These are phyloP conservation scores for Neofusicoccum ribis DNA, from an alignment of 2,329 filamentous ascomycete genomes.

Conservation along the genomic window DNA sequence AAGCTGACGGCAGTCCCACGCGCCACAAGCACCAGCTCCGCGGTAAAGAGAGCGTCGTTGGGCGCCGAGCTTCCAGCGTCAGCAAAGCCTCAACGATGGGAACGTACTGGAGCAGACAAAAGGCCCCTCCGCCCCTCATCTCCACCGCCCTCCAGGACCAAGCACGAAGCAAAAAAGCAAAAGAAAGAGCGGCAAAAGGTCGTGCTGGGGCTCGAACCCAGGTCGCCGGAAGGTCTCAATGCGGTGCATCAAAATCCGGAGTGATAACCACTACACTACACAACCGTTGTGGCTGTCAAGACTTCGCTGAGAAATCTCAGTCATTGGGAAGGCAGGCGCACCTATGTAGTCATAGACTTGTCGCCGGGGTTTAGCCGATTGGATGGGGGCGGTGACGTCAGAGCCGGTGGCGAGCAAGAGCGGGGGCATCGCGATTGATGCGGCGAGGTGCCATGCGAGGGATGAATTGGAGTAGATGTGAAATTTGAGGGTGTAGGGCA, in stretches of 20 bases:
- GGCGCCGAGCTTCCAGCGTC: too few relatives aligned
- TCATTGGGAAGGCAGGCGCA: rapidly evolving
- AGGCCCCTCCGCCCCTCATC: too few relatives aligned
- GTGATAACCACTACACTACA: slow-evolving; percentile 17
- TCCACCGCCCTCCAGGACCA: neutral
- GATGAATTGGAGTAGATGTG: too few relatives aligned
- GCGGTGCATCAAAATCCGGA: slow-evolving; percentile 9
- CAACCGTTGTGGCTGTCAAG: neutral
- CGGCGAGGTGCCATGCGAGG: too few relatives aligned
- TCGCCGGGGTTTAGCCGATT: neutral
- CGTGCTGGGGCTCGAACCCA: slow-evolving; percentile 16
- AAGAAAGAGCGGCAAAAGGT: neutral
- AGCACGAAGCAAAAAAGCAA: neutral
- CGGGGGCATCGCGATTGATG: too few relatives aligned
- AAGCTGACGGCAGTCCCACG: too few relatives aligned
- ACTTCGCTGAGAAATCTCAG: neutral
- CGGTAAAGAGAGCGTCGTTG: too few relatives aligned
- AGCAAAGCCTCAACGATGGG: too few relatives aligned
- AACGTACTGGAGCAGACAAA: too few relatives aligned
- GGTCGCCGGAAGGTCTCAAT: slow-evolving; percentile 4
- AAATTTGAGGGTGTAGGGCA: too few relatives aligned
- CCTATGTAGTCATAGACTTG: rapidly evolving
- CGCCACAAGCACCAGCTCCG: too few relatives aligned
- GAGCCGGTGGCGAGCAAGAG: too few relatives aligned
- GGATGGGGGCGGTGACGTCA: neutral